A percentile compares a stretch with the other conserved stretches of the same genome.
phyloP scores from a whole-genome alignment of 331 rosid species.

The Stylosanthes scabra region DNA sequence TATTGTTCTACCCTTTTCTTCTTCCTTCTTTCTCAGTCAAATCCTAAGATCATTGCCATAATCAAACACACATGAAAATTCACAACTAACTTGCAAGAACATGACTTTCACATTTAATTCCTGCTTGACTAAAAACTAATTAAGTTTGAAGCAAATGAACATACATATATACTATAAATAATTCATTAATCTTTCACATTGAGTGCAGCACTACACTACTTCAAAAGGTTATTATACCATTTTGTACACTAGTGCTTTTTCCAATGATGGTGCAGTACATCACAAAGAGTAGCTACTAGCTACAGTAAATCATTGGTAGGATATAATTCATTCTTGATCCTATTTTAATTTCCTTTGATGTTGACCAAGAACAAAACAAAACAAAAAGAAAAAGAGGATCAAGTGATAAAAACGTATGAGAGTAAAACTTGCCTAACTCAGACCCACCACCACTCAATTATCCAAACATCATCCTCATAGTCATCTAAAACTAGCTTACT shows the following conservation, averaged over 20 bases:
- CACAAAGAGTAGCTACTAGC: neutral
- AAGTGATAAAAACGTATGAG: slow-evolving; percentile 4
- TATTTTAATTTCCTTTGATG: slow-evolving; percentile 8
- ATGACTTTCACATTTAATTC: slow-evolving; percentile 11
- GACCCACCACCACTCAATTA: slow-evolving; percentile 44
- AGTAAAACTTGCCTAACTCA: slow-evolving; percentile 24
- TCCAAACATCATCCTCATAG: slow-evolving; percentile 4
- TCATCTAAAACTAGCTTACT: slow-evolving; percentile 22
- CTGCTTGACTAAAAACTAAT: neutral
- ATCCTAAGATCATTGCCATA: neutral
- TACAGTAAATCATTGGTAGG: slow-evolving; percentile 17
- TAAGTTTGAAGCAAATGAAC: neutral
- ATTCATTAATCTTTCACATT: slow-evolving; percentile 3
- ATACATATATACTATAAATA: neutral
- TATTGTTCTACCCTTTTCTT: neutral
- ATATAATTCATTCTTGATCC: neutral
- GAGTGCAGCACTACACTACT: neutral
- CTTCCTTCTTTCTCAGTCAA: slow-evolving; percentile 6
- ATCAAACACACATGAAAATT: neutral
- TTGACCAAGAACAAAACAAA: slow-evolving; percentile 30
- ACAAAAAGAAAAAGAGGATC: neutral
- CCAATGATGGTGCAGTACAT: slow-evolving; percentile 22
- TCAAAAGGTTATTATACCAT: neutral
- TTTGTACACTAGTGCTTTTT: neutral
- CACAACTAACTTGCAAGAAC: neutral